Percentiles rank a stretch among this genome's conserved stretches.
Evolutionary conservation across 352 stramenopile species (phyloP).

Genomic region (Globisporangium polare): DNA sequence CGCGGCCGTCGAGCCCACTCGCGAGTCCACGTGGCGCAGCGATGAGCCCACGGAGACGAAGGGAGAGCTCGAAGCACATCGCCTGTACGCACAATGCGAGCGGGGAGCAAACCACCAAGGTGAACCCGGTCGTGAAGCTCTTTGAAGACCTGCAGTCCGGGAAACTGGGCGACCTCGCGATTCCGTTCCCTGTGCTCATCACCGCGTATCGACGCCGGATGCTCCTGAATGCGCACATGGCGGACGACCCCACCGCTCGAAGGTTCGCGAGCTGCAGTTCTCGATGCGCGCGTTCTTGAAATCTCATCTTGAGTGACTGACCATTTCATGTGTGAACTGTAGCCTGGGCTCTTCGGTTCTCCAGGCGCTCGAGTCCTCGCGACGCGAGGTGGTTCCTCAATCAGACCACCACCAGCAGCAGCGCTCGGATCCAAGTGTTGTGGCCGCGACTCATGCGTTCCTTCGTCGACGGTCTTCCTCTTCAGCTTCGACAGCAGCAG

Average conservation of each 20-base stretch:
- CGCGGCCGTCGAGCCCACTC: constrained; percentile 7
- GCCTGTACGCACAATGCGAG: constrained; percentile 1
- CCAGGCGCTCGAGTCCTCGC: constrained; percentile 59
- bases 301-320: too few species aligned
- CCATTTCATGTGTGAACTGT: not conserved
- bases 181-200: constrained; percentile 77
- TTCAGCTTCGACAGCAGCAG: not conserved
- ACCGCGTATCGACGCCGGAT: constrained; percentile 74
- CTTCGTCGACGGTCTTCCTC: constrained; percentile 6
- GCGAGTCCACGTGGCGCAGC: not conserved
- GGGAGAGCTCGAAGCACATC: not conserved
- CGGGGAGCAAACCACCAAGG: not conserved
- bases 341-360: constrained; percentile 25
- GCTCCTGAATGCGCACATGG: constrained; percentile 84
- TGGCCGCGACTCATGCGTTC: constrained; percentile 3
- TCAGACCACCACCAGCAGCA: constrained; percentile 1
- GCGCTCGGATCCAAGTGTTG: constrained; percentile 1
- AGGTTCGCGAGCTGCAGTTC: constrained; percentile 1
- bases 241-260: constrained; percentile 47
- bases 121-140: constrained; percentile 69
- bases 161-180: constrained; percentile 68
- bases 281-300: not conserved
- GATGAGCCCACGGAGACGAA: constrained; percentile 1
- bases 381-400: constrained; percentile 20
- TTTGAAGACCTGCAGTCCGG: constrained; percentile 77